phyloP scores from a whole-genome alignment of 371 early-diverging fungal genomes.

The Actinomortierella ambigua region DNA sequence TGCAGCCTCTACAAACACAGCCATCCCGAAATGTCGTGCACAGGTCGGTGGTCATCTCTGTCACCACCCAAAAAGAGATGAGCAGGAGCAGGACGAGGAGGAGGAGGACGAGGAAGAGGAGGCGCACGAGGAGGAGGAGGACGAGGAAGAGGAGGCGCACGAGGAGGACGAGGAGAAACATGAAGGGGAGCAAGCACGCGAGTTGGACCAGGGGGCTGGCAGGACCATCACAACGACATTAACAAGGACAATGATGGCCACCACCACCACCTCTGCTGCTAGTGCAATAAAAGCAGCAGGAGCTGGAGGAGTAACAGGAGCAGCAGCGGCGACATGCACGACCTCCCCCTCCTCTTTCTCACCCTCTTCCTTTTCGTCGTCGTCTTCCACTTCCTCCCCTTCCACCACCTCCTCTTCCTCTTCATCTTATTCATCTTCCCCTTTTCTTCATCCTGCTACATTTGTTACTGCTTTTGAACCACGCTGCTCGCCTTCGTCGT shows the following conservation, averaged over 20 bases:
- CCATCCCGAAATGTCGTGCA: too few relatives aligned
- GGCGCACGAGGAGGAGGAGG: background rate
- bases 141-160: background rate
- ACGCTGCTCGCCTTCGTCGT: background rate
- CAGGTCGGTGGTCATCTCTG: too few relatives aligned
- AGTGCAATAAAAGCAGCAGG: slow-evolving; percentile 4
- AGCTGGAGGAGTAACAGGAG: slow-evolving; percentile 1
- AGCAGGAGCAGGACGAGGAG: background rate
- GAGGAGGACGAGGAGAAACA: too few relatives aligned
- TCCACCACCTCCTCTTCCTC: background rate
- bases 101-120: background rate
- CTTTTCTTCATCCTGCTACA: background rate
- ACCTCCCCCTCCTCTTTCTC: slow-evolving; percentile 1
- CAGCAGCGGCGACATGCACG: background rate
- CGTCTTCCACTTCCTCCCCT: background rate
- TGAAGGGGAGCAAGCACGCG: too few relatives aligned
- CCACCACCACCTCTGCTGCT: background rate
- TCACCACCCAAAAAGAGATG: too few relatives aligned
- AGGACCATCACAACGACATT: too few relatives aligned
- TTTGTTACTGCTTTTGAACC: background rate
- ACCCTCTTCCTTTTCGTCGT: background rate
- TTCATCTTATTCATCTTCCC: background rate
- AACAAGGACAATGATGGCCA: too few relatives aligned
- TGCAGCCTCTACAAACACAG: too few relatives aligned
- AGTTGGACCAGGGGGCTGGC: too few relatives aligned